Evolutionary conservation across 1,284 basidiomycete species (phyloP).

Genomic region (Ceratobasidium sp.): DNA sequence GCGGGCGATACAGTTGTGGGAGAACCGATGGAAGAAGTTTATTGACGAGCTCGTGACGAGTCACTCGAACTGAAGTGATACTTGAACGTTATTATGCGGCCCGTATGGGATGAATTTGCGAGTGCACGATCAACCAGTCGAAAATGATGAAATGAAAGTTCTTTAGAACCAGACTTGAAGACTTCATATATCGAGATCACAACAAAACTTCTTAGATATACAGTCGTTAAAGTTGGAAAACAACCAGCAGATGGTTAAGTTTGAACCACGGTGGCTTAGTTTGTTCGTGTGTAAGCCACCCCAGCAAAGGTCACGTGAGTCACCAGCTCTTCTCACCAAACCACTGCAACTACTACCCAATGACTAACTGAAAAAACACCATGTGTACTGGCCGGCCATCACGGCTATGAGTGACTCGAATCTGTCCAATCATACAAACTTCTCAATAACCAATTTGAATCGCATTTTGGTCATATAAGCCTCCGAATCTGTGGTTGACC

Average conservation of each 20-base stretch:
- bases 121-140: no score
- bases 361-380: not conserved
- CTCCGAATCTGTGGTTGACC: no score
- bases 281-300: not conserved
- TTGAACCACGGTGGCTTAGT: not conserved
- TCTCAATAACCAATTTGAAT: not conserved
- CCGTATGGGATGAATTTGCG: not conserved
- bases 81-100: not conserved
- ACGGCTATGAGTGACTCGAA: constrained; percentile 77
- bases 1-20: constrained; percentile 64
- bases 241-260: no score
- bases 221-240: no score
- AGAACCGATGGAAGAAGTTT: constrained; percentile 68
- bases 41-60: constrained; percentile 60
- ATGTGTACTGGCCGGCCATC: constrained; percentile 54
- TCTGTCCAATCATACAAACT: constrained; percentile 43
- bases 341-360: not conserved
- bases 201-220: no score
- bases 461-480: not conserved
- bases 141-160: no score
- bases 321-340: not conserved
- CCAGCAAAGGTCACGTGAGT: not conserved
- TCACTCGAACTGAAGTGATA: not conserved
- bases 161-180: no score
- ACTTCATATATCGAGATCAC: no score